A percentile compares a stretch with the other conserved stretches of the same genome.
Evolutionary conservation across 78 protist genomes (phyloP).

Genomic region (Dictyostelium brefeldianum): DNA sequence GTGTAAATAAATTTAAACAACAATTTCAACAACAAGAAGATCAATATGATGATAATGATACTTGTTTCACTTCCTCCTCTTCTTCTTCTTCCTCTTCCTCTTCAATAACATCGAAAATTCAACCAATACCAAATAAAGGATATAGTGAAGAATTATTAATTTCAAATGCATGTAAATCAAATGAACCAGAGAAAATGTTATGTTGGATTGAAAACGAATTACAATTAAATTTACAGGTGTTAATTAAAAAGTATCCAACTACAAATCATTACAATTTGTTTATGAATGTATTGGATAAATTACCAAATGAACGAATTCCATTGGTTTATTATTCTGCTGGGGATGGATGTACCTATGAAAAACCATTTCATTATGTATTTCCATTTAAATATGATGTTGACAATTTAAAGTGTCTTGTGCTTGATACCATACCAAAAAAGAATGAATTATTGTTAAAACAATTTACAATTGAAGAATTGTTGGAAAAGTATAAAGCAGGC

Average conservation of each 20-base stretch:
- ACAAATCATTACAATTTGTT: neutral
- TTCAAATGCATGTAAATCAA: constrained; percentile 13
- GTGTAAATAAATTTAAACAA: neutral
- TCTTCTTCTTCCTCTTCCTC: neutral
- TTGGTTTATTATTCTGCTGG: neutral
- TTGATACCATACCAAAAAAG: constrained; percentile 10
- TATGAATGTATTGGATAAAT: constrained; percentile 5
- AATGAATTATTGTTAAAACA: neutral
- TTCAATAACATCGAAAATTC: neutral
- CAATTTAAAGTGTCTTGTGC: neutral
- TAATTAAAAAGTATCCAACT: neutral
- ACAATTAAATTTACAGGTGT: neutral
- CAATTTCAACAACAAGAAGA: neutral
- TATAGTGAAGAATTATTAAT: neutral
- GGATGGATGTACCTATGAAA: constrained; percentile 10
- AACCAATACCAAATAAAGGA: neutral
- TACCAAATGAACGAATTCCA: neutral
- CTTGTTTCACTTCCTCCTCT: neutral
- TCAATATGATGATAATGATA: neutral
- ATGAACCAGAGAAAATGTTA: constrained; percentile 19
- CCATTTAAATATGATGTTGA: constrained; percentile 10
- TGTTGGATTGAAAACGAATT: neutral
- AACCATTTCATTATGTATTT: constrained; percentile 16
- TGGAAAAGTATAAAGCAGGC: neutral
- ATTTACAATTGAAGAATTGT: neutral